These are phyloP conservation scores for Trichosporon sp. DNA, from an alignment of 1,284 basidiomycete genomes.

Conservation along the genomic window DNA sequence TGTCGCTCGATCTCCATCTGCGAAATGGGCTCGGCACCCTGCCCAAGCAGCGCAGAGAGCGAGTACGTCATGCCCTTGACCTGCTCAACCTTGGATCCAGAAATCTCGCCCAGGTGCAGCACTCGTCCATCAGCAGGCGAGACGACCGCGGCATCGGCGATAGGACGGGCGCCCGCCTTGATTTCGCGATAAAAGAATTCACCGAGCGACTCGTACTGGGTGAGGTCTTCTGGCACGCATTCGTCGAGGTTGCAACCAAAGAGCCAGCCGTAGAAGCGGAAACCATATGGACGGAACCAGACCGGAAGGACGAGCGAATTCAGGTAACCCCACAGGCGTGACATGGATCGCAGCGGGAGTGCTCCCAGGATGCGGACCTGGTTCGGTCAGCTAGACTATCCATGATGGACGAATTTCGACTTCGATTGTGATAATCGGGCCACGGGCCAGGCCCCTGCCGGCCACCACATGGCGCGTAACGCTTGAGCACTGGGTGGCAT, in stretches of 20 bases:
- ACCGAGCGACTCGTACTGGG: slow-evolving; percentile 72
- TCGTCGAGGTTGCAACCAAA: slow-evolving; percentile 96
- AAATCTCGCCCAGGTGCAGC: slow-evolving; percentile 86
- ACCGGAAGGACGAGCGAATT: slow-evolving; percentile 88
- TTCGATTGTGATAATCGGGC: too few relatives aligned
- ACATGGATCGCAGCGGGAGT: slow-evolving; percentile 86
- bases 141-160: slow-evolving; percentile 71
- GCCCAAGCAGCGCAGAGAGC: slow-evolving; percentile 80
- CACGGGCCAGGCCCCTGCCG: too few relatives aligned
- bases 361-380: slow-evolving; percentile 94
- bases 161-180: slow-evolving; percentile 72
- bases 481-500: too few relatives aligned
- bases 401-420: background rate
- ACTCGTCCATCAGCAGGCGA: slow-evolving; percentile 91
- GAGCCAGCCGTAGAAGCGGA: slow-evolving; percentile 73
- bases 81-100: slow-evolving; percentile 77
- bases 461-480: too few relatives aligned
- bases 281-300: slow-evolving; percentile 86
- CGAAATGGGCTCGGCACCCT: slow-evolving; percentile 16
- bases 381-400: slow-evolving; percentile 5
- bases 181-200: slow-evolving; percentile 93
- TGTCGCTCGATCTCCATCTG: slow-evolving; percentile 20
- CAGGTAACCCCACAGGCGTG: slow-evolving; percentile 90
- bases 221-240: slow-evolving; percentile 72
- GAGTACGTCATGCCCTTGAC: slow-evolving; percentile 98